Evolutionary conservation across 805 yeast species (phyloP).

Genomic region (Metschnikowia shivogae): DNA sequence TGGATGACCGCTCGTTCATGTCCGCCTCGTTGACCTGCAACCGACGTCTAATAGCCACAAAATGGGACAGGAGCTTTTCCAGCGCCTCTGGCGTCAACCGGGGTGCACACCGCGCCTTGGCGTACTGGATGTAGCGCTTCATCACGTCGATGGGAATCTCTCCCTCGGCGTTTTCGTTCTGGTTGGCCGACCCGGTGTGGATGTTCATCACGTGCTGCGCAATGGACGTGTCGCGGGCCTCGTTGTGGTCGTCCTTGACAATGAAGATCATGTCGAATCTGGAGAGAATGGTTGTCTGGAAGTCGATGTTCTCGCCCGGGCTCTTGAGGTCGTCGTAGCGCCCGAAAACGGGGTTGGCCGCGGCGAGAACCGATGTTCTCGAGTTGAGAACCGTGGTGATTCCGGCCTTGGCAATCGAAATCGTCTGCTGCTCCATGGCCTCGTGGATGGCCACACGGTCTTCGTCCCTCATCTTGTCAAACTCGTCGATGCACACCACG

Average conservation of each 20-base stretch:
- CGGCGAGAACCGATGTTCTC: constrained; percentile 93
- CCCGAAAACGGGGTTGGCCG: constrained; percentile 97
- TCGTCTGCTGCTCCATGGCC: constrained; percentile 99
- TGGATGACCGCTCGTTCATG: constrained; percentile 85
- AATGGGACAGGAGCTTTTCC: constrained; percentile 85
- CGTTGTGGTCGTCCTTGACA: constrained; percentile 92
- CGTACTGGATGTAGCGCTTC: constrained; percentile 90
- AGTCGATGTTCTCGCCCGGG: constrained; percentile 97
- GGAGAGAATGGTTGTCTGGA: constrained; percentile 93
- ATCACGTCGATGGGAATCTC: constrained; percentile 87
- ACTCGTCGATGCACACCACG: constrained; percentile 98
- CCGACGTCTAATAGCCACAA: constrained; percentile 82
- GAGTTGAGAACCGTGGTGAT: constrained; percentile 95
- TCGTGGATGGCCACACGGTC: constrained; percentile 98
- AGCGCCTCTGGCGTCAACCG: constrained; percentile 84
- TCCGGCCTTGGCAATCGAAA: constrained; percentile 98
- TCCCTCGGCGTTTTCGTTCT: constrained; percentile 53
- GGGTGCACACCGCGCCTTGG: constrained; percentile 90
- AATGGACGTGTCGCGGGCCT: constrained; percentile 76
- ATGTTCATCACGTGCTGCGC: constrained; percentile 95
- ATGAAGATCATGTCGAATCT: constrained; percentile 98
- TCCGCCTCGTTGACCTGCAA: constrained; percentile 77
- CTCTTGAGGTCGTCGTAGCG: constrained; percentile 93
- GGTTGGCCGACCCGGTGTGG: constrained; percentile 64
- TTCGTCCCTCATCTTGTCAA: constrained; percentile 98